Evolutionary conservation across 257 asterid species (phyloP).

Genomic region (Euphrasia confusa): DNA sequence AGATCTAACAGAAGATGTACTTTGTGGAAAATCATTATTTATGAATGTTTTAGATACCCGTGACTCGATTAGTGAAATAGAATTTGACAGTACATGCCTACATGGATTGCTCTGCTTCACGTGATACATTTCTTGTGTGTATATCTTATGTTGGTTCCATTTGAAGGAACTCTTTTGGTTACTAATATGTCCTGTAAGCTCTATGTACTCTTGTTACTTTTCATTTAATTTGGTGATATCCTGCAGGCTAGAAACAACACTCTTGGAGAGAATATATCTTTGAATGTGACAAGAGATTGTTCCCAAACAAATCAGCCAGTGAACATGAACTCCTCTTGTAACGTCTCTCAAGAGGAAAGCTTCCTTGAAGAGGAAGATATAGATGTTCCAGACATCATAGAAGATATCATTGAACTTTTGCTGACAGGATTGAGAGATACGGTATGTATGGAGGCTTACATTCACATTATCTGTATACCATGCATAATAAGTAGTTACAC

Average conservation of each 20-base stretch:
- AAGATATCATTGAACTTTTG: conserved; percentile 76
- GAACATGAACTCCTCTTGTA: conserved; percentile 29
- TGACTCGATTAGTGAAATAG: not conserved
- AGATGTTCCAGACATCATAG: conserved; percentile 88
- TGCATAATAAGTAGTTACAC: conserved; percentile 16
- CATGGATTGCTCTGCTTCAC: conserved; percentile 4
- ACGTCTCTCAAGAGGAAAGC: conserved; percentile 38
- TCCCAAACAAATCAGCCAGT: conserved; percentile 31
- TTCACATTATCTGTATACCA: conserved; percentile 27
- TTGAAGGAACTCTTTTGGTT: conserved; percentile 16
- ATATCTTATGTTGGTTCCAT: conserved; percentile 17
- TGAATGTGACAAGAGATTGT: conserved; percentile 28
- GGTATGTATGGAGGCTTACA: conserved; percentile 55
- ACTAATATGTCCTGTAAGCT: conserved; percentile 14
- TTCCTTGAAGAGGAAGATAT: conserved; percentile 66
- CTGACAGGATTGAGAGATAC: conserved; percentile 82
- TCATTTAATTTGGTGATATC: conserved; percentile 24
- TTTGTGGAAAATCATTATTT: no score
- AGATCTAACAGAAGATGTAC: not conserved
- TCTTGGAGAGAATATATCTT: conserved; percentile 54
- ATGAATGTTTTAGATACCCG: no score
- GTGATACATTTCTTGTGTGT: not conserved
- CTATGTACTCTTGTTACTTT: conserved; percentile 1
- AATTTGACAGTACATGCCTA: not conserved
- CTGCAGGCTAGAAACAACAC: conserved; percentile 58